phyloP scores from a whole-genome alignment of 129 eudicot species.

The Saposhnikovia divaricata region DNA sequence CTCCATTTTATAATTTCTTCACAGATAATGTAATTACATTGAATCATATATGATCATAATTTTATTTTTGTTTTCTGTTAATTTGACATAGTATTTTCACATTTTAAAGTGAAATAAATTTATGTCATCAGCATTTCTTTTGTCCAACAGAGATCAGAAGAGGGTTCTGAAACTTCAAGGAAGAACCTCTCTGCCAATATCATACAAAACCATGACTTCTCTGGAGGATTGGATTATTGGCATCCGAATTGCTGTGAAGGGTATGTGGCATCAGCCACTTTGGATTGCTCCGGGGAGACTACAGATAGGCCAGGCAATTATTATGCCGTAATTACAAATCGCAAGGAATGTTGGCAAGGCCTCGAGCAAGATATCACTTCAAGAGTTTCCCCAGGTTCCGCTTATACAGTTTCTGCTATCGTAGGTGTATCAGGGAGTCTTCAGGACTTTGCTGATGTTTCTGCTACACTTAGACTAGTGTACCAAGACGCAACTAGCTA shows the following conservation, averaged over 20 bases:
- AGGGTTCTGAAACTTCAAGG: constrained; percentile 17
- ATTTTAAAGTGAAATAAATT: neutral
- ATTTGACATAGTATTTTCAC: neutral
- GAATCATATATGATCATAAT: neutral
- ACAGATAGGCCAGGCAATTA: constrained; percentile 20
- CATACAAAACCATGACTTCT: constrained; percentile 71
- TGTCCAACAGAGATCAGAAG: constrained; percentile 21
- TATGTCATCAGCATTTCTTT: neutral
- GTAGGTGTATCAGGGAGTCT: constrained; percentile 60
- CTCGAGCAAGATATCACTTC: constrained; percentile 83
- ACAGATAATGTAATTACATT: neutral
- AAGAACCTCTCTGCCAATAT: constrained; percentile 31
- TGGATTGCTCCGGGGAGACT: constrained; percentile 19
- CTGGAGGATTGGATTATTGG: constrained; percentile 63
- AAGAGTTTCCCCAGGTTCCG: constrained; percentile 40
- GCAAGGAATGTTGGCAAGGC: constrained; percentile 87
- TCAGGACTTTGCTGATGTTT: constrained; percentile 34
- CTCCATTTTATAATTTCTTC: neutral
- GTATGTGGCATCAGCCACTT: constrained; percentile 38
- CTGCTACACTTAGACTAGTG: constrained; percentile 57
- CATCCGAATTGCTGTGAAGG: constrained; percentile 59
- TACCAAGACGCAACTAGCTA: constrained; percentile 38
- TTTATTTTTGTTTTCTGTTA: neutral
- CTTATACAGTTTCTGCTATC: constrained; percentile 50
- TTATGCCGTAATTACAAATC: constrained; percentile 55